Evolutionary conservation across 139 green algal species (phyloP).

Genomic region (Raphidocelis subcapitata): DNA sequence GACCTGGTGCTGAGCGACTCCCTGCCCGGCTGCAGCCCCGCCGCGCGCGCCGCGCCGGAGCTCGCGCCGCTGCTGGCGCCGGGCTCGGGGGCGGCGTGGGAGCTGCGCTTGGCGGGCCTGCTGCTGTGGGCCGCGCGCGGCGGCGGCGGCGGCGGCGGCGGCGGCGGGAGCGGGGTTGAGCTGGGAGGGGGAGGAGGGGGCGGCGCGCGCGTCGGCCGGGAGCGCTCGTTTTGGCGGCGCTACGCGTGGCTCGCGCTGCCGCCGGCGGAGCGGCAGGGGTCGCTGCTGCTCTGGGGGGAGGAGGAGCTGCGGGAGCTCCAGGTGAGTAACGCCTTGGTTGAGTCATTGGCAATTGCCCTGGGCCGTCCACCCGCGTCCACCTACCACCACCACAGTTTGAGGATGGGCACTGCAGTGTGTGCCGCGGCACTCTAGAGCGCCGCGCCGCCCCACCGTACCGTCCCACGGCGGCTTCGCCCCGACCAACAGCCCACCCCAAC

Average conservation of each 20-base stretch:
- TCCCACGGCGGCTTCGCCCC: too few species aligned
- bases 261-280: neutral
- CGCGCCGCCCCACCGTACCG: too few species aligned
- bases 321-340: too few species aligned
- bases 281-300: slow-evolving; percentile 5
- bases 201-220: too few species aligned
- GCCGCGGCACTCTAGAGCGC: too few species aligned
- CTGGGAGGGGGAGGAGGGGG: too few species aligned
- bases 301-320: slow-evolving; percentile 18
- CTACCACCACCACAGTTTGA: too few species aligned
- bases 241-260: slow-evolving; percentile 26
- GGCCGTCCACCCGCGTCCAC: too few species aligned
- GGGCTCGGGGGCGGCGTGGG: neutral
- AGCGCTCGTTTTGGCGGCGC: slow-evolving; percentile 16
- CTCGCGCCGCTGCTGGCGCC: slow-evolving; percentile 2
- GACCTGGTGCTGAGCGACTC: slow-evolving; percentile 13
- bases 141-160: neutral
- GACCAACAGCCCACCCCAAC: too few species aligned
- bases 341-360: too few species aligned
- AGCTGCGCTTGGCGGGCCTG: slow-evolving; percentile 20
- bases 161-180: neutral
- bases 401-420: too few species aligned
- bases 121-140: slow-evolving; percentile 22
- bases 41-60: slow-evolving; percentile 3
- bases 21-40: slow-evolving; percentile 22